Percentiles rank a stretch among this genome's conserved stretches.
Conservation (phyloP, 176 grass and related monocot genomes). For the Paspalum notatum region DNA sequence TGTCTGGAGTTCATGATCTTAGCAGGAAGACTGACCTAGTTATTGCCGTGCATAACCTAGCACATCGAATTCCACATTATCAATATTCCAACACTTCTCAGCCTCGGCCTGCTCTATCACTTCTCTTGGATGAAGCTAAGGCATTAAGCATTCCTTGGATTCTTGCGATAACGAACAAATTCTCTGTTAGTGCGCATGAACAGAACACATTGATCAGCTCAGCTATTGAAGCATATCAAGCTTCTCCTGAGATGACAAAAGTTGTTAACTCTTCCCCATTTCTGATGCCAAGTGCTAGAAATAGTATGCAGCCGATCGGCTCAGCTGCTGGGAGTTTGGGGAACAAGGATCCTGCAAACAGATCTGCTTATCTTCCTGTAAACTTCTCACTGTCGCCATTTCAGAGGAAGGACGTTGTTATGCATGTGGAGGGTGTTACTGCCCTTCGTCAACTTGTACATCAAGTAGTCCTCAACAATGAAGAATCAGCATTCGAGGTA, state of each 20-base stretch:
- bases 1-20: slow-evolving; percentile 62
- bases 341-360: slow-evolving; percentile 42
- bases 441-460: slow-evolving; percentile 73
- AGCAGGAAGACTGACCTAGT: slow-evolving; percentile 78
- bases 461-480: slow-evolving; percentile 56
- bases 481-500: slow-evolving; percentile 87
- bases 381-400: slow-evolving; percentile 60
- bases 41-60: slow-evolving; percentile 95
- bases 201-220: slow-evolving; percentile 67
- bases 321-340: slow-evolving; percentile 28
- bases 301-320: slow-evolving; percentile 40
- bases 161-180: slow-evolving; percentile 93
- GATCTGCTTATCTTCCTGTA: slow-evolving; percentile 44
- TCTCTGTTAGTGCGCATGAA: slow-evolving; percentile 72
- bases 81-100: slow-evolving; percentile 51
- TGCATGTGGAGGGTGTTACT: slow-evolving; percentile 78
- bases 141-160: slow-evolving; percentile 77
- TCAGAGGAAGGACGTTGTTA: slow-evolving; percentile 67
- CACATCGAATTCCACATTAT: slow-evolving; percentile 70
- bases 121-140: slow-evolving; percentile 84
- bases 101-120: slow-evolving; percentile 71
- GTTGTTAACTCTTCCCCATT: slow-evolving; percentile 81
- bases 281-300: slow-evolving; percentile 60
- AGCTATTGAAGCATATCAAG: slow-evolving; percentile 77
- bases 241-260: slow-evolving; percentile 67